A percentile compares a stretch with the other conserved stretches of the same genome.
Evolutionary conservation across 495 filamentous ascomycete species (phyloP).

Genomic region (Hypoxylon subgilvum): DNA sequence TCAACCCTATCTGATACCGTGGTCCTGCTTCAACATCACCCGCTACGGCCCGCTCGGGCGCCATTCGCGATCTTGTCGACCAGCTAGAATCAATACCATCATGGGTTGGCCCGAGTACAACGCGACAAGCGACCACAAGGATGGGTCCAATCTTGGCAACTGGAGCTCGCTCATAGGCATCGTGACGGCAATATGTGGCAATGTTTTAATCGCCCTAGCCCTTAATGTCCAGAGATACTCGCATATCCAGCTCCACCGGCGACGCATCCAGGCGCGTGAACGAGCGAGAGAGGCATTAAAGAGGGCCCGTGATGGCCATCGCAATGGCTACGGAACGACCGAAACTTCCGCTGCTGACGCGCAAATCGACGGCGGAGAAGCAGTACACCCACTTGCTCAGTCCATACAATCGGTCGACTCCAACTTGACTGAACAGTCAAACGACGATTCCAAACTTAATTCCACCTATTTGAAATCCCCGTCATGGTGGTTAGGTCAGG

Average conservation of each 20-base stretch:
- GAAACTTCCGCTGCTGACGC: conserved; percentile 23
- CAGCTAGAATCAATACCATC: conserved; percentile 19
- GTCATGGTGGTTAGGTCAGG: conserved; percentile 94
- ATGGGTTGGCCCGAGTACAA: conserved; percentile 30
- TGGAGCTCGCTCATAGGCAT: conserved; percentile 97
- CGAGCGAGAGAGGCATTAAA: conserved; percentile 58
- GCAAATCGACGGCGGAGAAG: conserved; percentile 40
- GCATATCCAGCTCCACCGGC: conserved; percentile 73
- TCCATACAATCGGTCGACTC: conserved; percentile 55
- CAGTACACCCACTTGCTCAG: conserved; percentile 53
- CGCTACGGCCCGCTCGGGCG: conserved; percentile 10
- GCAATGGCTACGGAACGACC: conserved; percentile 37
- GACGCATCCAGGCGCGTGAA: conserved; percentile 48
- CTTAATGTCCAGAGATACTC: conserved; percentile 97
- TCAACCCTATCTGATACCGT: not conserved
- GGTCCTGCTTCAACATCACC: conserved; percentile 2
- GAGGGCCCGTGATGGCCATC: conserved; percentile 41
- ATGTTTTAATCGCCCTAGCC: conserved; percentile 90
- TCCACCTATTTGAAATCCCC: conserved; percentile 79
- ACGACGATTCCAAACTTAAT: conserved; percentile 45
- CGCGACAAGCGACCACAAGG: conserved; percentile 47
- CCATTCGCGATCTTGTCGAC: conserved; percentile 26
- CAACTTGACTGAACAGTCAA: conserved; percentile 44
- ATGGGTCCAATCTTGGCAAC: conserved; percentile 61
- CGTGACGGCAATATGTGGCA: conserved; percentile 85